Conservation (phyloP, 2,329 filamentous ascomycete genomes). For the Verruconis gallopava region DNA sequence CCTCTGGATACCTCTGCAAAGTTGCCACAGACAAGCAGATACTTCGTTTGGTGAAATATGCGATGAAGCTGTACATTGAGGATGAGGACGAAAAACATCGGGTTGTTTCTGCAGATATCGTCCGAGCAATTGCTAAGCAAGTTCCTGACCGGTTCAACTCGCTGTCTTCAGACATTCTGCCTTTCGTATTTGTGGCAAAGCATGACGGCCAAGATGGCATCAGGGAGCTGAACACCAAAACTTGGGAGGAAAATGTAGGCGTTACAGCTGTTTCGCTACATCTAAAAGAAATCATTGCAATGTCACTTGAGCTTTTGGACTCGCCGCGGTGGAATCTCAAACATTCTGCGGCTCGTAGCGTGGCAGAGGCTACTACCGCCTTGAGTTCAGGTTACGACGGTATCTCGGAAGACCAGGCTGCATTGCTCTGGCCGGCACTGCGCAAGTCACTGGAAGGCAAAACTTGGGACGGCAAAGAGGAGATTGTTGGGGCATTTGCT, state of each 20-base stretch:
- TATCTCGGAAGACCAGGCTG: slow-evolving; percentile 47
- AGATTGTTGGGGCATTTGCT: slow-evolving; percentile 65
- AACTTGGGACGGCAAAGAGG: slow-evolving; percentile 87
- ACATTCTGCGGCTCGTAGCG: slow-evolving; percentile 70
- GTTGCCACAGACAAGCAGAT: slow-evolving; percentile 47
- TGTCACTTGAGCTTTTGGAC: slow-evolving; percentile 57
- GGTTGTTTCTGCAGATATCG: slow-evolving; percentile 67
- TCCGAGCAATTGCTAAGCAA: slow-evolving; percentile 70
- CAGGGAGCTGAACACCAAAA: slow-evolving; percentile 64
- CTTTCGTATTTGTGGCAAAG: slow-evolving; percentile 77
- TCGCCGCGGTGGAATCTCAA: slow-evolving; percentile 83
- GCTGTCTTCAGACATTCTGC: slow-evolving; percentile 61
- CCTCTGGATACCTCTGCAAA: slow-evolving; percentile 72
- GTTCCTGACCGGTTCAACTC: slow-evolving; percentile 79
- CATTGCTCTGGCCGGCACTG: slow-evolving; percentile 65
- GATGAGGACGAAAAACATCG: slow-evolving; percentile 66
- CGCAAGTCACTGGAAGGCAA: slow-evolving; percentile 75
- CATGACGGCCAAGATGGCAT: slow-evolving; percentile 76
- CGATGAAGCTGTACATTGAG: slow-evolving; percentile 62
- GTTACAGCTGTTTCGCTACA: slow-evolving; percentile 76
- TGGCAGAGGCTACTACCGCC: slow-evolving; percentile 58
- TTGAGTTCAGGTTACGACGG: slow-evolving; percentile 33
- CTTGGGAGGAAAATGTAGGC: slow-evolving; percentile 85
- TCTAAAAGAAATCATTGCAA: slow-evolving; percentile 62
- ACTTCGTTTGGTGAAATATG: slow-evolving; percentile 39